Evolutionary conservation across 768 basidiomycete genomes (phyloP).

Genomic region (Fomitopsis serialis): DNA sequence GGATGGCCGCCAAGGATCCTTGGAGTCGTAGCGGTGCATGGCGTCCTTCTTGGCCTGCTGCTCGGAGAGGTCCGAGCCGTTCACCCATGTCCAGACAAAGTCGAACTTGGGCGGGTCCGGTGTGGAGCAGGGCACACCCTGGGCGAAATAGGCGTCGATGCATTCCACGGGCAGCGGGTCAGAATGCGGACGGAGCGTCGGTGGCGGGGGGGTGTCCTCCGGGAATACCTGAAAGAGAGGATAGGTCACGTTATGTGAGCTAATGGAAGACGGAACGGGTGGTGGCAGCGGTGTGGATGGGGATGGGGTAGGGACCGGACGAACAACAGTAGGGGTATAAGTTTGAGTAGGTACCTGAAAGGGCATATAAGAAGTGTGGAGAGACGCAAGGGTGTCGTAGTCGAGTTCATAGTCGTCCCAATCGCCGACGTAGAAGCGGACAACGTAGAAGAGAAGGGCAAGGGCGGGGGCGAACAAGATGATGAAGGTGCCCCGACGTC

Average conservation of each 20-base stretch:
- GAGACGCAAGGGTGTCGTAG: background rate
- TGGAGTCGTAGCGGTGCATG: background rate
- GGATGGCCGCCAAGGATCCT: conserved; percentile 19
- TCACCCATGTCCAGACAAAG: conserved; percentile 28
- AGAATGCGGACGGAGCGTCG: background rate
- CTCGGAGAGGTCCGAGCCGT: conserved; percentile 24
- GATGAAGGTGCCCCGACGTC: background rate
- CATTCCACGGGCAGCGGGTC: conserved; percentile 10
- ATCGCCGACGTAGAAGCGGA: background rate
- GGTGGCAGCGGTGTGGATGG: too few relatives aligned
- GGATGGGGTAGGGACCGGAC: too few relatives aligned
- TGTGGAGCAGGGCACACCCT: conserved; percentile 14
- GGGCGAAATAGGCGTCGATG: conserved; percentile 17
- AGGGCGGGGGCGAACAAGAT: conserved; percentile 1
- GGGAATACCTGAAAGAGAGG: background rate
- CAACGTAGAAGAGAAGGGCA: background rate
- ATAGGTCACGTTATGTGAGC: background rate
- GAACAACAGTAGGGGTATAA: too few relatives aligned
- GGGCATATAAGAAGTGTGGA: conserved; percentile 2
- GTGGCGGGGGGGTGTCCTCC: background rate
- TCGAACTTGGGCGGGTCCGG: conserved; percentile 17
- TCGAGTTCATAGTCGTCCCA: background rate
- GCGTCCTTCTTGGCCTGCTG: conserved; percentile 12
- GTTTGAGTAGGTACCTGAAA: background rate
- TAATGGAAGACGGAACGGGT: too few relatives aligned